Base-by-base conservation (phyloP, 192 early-diverging fungal genomes). In the Mortierella hygrophila region DNA sequence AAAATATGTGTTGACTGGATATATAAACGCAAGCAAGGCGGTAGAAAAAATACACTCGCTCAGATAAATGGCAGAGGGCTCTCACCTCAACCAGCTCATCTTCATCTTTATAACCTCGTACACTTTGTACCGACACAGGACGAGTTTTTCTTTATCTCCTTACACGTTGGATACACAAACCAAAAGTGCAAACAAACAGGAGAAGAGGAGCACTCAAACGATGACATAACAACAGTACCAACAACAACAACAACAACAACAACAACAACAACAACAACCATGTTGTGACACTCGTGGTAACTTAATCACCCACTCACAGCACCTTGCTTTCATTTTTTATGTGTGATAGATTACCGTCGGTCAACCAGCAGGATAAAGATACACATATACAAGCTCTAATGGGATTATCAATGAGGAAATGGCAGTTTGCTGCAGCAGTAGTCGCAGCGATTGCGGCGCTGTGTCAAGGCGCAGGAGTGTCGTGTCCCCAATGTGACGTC, bases 401-500 rank as follows among this genome's bases (percentile, higher is more conserved):
- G 60, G 60, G 9, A 15, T 65, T 65, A 11, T 65, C 60, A 65
- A 65, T 29, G 11, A 60, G 11, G 40, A 35, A n/a, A 40, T 73
- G 79, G 79, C 26, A 75, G 68, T 21, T 75, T 46, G 68, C 42
- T 9, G 32, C 65, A 15, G 74, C 73, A 44, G 55, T 21, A 20
- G 37, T 81, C 16, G 80, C 68, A 1, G 37, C 23, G 1, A 23
- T 57, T 55, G 74, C 47, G 8, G 32, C 55, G 8, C 40, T 55
- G n/a, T 23, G 68, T 57, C 77, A 78, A 29, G 38, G 73, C n/a
- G 73, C 52, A 52, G 3, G 41, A 72, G 57, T n/a, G 38, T 72
- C 82, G 54, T 83, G 82, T 47, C 46, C 76, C 35, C 77, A 77
- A 5, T 83, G 82, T 71, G 32, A 47, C 6, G 7, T 29, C 21